Base-by-base conservation (phyloP, 192 early-diverging fungal genomes). In the Jimgerdemannia flammicorona region DNA sequence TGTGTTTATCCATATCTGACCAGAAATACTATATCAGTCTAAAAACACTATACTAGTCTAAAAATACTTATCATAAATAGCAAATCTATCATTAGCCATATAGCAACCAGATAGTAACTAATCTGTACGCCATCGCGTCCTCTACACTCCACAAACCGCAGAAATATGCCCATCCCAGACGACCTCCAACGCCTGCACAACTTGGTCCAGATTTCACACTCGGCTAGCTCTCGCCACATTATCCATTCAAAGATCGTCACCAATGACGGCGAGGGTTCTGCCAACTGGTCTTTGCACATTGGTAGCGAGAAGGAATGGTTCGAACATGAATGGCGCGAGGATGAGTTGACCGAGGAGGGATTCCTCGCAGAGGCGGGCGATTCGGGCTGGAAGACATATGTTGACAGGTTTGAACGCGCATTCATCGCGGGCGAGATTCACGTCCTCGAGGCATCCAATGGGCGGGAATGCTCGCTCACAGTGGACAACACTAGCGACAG, bases 201-300 rank as follows among this genome's bases (percentile, higher is more conserved):
- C 67, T n/a, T 68, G 20, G 17, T 68, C n/a, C 67, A 68, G 67
- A 17, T 68, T 68, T 40, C 67, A 9, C 67, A 68, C 40, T 68
- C 67, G 17, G 67, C 67, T 8, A 20, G 4, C 4, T 40, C 67
- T 40, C 19, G 67, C 67, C 4, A 68, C 40, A 4, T 68, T 41
- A n/a, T 68, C 67, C n/a, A 68, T n/a, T 68, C 67, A 4, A 68
- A 41, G n/a, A n/a, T 68, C 20, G 20, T 7, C 40, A 40, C 19
- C 67, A n/a, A 68, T 8, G 20, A 17, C 8, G 67, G 7, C 40
- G 67, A 68, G 7, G 49, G 49, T 54, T 4, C 67, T 4, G 67
- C 19, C 40, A 20, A 68, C 17, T 68, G 67, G 67, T 68, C 67
- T n/a, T 40, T 68, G 19, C 40, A 41, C 40, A n/a, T 68, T n/a